Conservation (phyloP, 352 stramenopile genomes). For the Pythium insidiosum region DNA sequence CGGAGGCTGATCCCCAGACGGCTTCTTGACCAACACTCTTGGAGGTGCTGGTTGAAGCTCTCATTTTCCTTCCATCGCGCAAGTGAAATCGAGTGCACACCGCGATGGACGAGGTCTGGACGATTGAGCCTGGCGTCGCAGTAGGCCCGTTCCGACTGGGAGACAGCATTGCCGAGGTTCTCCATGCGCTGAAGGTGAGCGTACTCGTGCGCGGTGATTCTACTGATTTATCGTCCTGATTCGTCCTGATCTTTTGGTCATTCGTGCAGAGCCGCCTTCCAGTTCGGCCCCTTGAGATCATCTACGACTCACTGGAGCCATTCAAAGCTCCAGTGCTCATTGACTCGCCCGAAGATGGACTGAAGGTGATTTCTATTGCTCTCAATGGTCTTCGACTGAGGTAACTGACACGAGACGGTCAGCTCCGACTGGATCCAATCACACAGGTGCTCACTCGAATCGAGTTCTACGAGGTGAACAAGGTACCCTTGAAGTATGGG, state of each 20-base stretch:
- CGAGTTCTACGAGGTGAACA: constrained; percentile 78
- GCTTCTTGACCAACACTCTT: too few relatives aligned
- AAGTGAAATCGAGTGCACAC: too few relatives aligned
- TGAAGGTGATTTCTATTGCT: constrained; percentile 38
- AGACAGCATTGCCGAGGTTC: constrained; percentile 58
- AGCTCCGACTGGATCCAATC: constrained; percentile 66
- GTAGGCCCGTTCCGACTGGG: constrained; percentile 75
- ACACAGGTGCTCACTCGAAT: constrained; percentile 60
- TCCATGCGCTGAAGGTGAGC: constrained; percentile 67
- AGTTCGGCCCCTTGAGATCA: constrained; percentile 67
- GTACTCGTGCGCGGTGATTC: neutral
- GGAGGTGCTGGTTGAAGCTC: too few relatives aligned
- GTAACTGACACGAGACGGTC: neutral
- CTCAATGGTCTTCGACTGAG: neutral
- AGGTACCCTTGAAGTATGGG: constrained; percentile 69
- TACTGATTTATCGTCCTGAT: neutral
- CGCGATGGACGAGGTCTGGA: constrained; percentile 78
- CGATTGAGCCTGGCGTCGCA: constrained; percentile 69
- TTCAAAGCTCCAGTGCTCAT: constrained; percentile 59
- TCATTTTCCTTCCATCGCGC: too few relatives aligned
- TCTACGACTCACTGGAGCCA: constrained; percentile 56
- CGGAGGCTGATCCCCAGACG: too few relatives aligned
- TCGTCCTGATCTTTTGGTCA: neutral
- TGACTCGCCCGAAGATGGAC: constrained; percentile 60
- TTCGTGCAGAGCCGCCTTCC: constrained; percentile 52